Conservation (phyloP, 2,329 filamentous ascomycete species). For the Hypoxylon sp. region DNA sequence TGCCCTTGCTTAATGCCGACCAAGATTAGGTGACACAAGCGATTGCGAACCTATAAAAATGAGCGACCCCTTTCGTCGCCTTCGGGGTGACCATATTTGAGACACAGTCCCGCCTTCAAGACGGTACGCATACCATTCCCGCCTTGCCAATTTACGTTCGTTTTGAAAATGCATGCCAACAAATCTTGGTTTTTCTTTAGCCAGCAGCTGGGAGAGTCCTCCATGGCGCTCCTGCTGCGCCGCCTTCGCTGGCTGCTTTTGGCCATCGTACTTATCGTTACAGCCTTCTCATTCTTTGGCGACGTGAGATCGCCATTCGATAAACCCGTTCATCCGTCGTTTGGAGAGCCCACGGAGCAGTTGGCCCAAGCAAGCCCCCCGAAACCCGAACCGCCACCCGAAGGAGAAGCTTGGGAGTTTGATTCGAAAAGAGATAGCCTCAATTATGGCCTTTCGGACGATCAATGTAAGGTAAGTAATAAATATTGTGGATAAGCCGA, state of each 20-base stretch:
- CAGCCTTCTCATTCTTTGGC: conserved; percentile 26
- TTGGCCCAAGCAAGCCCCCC: conserved; percentile 1
- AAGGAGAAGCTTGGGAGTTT: conserved; percentile 39
- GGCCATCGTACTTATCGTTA: conserved; percentile 29
- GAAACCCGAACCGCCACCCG: conserved; percentile 3
- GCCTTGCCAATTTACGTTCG: conserved; percentile 6
- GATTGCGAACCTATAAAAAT: conserved; percentile 31
- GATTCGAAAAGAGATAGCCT: conserved; percentile 41
- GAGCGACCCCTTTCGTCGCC: conserved; percentile 14
- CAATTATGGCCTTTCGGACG: conserved; percentile 45
- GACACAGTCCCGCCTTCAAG: conserved; percentile 21
- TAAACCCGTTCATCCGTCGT: conserved; percentile 11
- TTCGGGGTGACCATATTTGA: conserved; percentile 16
- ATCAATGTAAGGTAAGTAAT: conserved; percentile 43
- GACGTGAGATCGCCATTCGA: conserved; percentile 25
- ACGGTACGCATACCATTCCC: conserved; percentile 26
- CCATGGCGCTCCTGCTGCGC: conserved; percentile 34
- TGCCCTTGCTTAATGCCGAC: conserved; percentile 4
- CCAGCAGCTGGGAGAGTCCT: conserved; percentile 34
- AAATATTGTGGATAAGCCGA: neutral
- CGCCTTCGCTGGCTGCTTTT: conserved; percentile 40
- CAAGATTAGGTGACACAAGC: conserved; percentile 14
- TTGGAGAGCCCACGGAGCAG: conserved; percentile 14
- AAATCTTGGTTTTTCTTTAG: conserved; percentile 33
- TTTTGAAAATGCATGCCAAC: conserved; percentile 34